Evolutionary conservation across 805 yeast species (phyloP).

Genomic region (Dipodascus albidus): DNA sequence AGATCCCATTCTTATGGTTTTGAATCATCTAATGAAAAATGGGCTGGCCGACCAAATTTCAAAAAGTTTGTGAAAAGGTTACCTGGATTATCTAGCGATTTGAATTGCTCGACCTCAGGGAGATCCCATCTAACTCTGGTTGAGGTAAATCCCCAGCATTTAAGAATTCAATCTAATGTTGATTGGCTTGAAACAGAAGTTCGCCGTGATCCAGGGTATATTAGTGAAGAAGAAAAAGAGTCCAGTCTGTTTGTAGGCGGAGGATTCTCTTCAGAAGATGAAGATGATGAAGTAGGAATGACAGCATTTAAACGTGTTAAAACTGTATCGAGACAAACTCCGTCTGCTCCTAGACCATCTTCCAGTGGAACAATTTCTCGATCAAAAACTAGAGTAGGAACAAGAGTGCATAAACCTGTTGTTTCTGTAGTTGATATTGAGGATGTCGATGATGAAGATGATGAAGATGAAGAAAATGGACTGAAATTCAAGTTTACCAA

Average conservation of each 20-base stretch:
- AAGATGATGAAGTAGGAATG: background rate
- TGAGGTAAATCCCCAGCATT: background rate
- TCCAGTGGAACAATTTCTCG: background rate
- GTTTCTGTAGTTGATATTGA: background rate
- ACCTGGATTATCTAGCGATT: background rate
- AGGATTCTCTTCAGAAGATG: background rate
- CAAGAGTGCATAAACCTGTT: background rate
- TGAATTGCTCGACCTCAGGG: background rate
- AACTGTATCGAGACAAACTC: background rate
- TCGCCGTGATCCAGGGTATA: background rate
- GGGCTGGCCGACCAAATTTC: conserved; percentile 13
- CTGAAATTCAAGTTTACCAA: background rate
- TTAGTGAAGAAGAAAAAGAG: background rate
- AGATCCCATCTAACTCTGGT: background rate
- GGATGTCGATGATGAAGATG: background rate
- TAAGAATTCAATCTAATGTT: background rate
- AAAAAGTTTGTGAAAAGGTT: conserved; percentile 10
- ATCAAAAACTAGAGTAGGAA: background rate
- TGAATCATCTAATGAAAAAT: background rate
- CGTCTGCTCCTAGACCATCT: background rate
- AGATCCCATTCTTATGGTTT: background rate
- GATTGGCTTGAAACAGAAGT: background rate
- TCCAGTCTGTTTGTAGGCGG: background rate
- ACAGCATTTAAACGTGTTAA: background rate
- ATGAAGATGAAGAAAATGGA: background rate